Base-by-base conservation (phyloP, 2,329 filamentous ascomycete genomes). In the Blastomyces emzantsi region DNA sequence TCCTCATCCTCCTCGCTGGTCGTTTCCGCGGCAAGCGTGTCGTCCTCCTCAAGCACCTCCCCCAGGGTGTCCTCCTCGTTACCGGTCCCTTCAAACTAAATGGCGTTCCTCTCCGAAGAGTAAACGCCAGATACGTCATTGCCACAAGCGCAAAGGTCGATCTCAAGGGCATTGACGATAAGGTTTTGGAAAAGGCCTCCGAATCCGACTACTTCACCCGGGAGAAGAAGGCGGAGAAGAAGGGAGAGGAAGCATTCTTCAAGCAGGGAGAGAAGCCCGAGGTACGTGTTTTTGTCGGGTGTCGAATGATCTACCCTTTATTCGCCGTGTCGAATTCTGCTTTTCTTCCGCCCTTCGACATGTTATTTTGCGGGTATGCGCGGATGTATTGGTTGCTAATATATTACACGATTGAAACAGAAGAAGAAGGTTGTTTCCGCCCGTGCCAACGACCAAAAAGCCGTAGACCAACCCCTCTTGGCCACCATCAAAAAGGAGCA, bases 61-160 rank as follows among this genome's bases (percentile, higher is more conserved):
- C 90, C 78, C 91, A 97, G 85, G 94, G 94, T 83, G 91, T 97
- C 72, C 92, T 99, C 80, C 91, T 99, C 80, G 92, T 99, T 76
- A 99, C 94, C 78, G 94, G 94, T 76, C 94, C 94, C 79, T 99
- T 97, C 90, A 99, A 97, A 89, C 89, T 99, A 84, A 99, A 99
- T 85, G 94, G 94, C 81, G 94, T 99, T 71, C 94, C 94, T 73
- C 89, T 99, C 77, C 89, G 94, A 83, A 87, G 90, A 80, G 79
- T 81, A 66, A 81, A 81, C 72, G 70, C 78, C 67, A 75, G 79
- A 75, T 81, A 80, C 69, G 79, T 81, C 65, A 81, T 80, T 70
- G 78, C 79, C 69, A 81, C 79, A 71, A 79, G 76, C 73, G 77
- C 75, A 69, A 75, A 74, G 67, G 73, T 80, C 65, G 84, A 81